A percentile compares a stretch with the other conserved stretches of the same genome.
Evolutionary conservation across 352 stramenopile species (phyloP).

Genomic region (Globisporangium okanoganense): DNA sequence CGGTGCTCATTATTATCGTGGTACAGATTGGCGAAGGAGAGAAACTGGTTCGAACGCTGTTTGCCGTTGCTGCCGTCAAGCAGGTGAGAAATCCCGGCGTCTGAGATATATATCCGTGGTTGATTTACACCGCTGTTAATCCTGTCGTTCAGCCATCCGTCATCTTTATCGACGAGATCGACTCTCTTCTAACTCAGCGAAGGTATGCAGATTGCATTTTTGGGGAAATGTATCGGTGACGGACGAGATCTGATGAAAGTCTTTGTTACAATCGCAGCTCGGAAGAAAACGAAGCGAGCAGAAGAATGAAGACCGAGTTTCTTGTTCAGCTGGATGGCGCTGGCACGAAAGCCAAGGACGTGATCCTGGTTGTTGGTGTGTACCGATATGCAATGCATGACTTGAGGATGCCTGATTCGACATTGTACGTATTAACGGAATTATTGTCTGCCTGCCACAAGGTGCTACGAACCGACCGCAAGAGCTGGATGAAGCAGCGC

Average conservation of each 20-base stretch:
- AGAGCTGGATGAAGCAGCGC: slow-evolving; percentile 97
- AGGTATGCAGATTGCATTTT: slow-evolving; percentile 35
- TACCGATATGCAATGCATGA: background rate
- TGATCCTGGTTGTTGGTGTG: slow-evolving; percentile 87
- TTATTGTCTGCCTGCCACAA: slow-evolving; percentile 6
- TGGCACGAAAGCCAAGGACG: slow-evolving; percentile 88
- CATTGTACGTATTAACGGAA: background rate
- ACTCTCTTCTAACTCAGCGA: slow-evolving; percentile 96
- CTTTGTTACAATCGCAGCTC: slow-evolving; percentile 34
- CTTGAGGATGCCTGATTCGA: background rate
- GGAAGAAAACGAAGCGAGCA: slow-evolving; percentile 97
- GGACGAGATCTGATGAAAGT: background rate
- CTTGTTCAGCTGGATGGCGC: slow-evolving; percentile 97
- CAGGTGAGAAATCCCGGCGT: slow-evolving; percentile 34
- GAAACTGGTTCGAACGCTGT: slow-evolving; percentile 97
- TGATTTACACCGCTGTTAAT: background rate
- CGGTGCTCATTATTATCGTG: background rate
- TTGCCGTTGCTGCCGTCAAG: slow-evolving; percentile 93
- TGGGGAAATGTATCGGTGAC: background rate
- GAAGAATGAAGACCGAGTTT: slow-evolving; percentile 99
- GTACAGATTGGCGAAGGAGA: slow-evolving; percentile 97
- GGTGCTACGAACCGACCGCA: slow-evolving; percentile 97
- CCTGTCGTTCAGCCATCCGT: slow-evolving; percentile 85
- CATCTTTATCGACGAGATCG: slow-evolving; percentile 99
- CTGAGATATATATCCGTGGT: background rate